phyloP scores from a whole-genome alignment of 2,329 filamentous ascomycete species.

The Penicillium glabrum region DNA sequence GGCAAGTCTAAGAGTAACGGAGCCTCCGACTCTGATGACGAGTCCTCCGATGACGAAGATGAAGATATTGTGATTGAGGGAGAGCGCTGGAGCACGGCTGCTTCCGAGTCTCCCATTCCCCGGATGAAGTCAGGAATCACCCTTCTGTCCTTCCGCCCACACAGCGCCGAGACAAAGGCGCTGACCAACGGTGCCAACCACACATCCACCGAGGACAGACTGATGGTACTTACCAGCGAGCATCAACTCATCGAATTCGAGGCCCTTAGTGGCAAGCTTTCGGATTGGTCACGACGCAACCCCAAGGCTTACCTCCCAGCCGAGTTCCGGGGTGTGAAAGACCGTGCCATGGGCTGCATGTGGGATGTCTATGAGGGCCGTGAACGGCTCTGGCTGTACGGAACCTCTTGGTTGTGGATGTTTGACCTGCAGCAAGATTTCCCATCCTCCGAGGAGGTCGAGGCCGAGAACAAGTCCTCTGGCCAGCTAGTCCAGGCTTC shows the following conservation, averaged over 20 bases:
- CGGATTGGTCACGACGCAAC: conserved; percentile 83
- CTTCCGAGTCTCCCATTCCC: conserved; percentile 67
- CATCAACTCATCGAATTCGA: conserved; percentile 77
- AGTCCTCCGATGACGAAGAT: conserved; percentile 51
- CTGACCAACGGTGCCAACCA: conserved; percentile 46
- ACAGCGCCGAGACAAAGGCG: conserved; percentile 24
- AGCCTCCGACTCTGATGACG: conserved; percentile 49
- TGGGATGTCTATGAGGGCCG: conserved; percentile 67
- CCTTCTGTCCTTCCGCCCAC: conserved; percentile 65
- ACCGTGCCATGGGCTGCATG: conserved; percentile 77
- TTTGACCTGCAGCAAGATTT: conserved; percentile 78
- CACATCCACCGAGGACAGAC: conserved; percentile 50
- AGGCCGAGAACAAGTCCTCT: conserved; percentile 22
- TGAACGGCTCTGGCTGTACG: conserved; percentile 83
- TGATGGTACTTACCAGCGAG: conserved; percentile 63
- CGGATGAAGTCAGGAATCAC: conserved; percentile 65
- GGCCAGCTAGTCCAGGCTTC: conserved; percentile 24
- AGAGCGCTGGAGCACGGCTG: conserved; percentile 74
- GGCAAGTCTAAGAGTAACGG: conserved; percentile 40
- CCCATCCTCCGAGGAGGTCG: conserved; percentile 34
- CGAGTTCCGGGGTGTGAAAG: conserved; percentile 71
- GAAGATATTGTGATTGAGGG: conserved; percentile 53
- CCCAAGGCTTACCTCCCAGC: conserved; percentile 71
- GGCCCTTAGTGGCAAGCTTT: conserved; percentile 71
- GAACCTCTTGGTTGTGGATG: conserved; percentile 86